phyloP scores from a whole-genome alignment of 2,329 filamentous ascomycete species.

The Xylariaceae sp. region DNA sequence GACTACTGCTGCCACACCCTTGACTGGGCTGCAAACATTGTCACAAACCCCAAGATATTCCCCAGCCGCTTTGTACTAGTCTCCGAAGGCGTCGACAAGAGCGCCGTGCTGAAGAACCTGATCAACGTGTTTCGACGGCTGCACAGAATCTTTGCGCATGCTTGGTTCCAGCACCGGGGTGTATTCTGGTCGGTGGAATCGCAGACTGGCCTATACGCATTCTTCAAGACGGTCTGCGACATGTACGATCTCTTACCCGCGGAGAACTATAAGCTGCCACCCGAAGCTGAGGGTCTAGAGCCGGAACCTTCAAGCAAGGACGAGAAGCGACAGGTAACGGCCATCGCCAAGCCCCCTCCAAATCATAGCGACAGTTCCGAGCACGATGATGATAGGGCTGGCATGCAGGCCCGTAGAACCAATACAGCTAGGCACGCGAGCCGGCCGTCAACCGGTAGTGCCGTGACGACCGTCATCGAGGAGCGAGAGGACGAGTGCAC shows the following conservation, averaged over 20 bases:
- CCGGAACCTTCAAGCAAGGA: constrained; percentile 40
- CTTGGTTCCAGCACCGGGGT: constrained; percentile 94
- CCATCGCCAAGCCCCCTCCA: constrained; percentile 25
- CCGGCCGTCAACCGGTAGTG: constrained; percentile 73
- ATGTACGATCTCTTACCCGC: constrained; percentile 82
- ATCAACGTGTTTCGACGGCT: constrained; percentile 92
- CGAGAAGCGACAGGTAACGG: constrained; percentile 36
- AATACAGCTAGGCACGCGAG: constrained; percentile 81
- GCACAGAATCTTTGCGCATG: constrained; percentile 96
- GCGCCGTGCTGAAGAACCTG: constrained; percentile 71
- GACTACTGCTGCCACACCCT: constrained; percentile 99
- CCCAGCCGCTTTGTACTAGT: constrained; percentile 70
- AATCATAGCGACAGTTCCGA: constrained; percentile 28
- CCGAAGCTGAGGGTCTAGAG: constrained; percentile 85
- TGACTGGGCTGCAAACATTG: constrained; percentile 92
- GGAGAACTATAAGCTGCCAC: constrained; percentile 93
- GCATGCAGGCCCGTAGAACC: constrained; percentile 49
- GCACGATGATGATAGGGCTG: constrained; percentile 48
- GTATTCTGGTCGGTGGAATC: constrained; percentile 94
- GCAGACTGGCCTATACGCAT: constrained; percentile 86
- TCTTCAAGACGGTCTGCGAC: constrained; percentile 97
- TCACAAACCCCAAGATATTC: constrained; percentile 93
- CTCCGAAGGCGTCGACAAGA: constrained; percentile 55
- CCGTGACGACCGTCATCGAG: constrained; percentile 78
- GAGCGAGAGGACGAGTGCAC: constrained; percentile 69